Conservation (phyloP, 2,329 filamentous ascomycete species). For the Fusarium sp. region DNA sequence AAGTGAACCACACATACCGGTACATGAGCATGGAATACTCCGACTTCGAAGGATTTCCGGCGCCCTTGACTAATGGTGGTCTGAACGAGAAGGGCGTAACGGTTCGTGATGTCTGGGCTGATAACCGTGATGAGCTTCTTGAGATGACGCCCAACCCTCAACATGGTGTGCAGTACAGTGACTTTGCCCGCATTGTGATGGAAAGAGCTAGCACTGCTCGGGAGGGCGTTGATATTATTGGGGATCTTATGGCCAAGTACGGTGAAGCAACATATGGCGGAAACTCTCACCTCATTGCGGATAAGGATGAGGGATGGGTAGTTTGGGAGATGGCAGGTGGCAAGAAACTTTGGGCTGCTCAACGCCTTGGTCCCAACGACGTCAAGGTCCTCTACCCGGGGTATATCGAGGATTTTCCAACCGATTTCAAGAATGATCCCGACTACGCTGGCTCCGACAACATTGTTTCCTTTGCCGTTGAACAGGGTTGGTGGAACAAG, state of each 20-base stretch:
- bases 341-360: conserved; percentile 43
- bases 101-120: conserved; percentile 45
- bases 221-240: conserved; percentile 41
- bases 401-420: conserved; percentile 44
- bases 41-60: conserved; percentile 45
- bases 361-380: conserved; percentile 40
- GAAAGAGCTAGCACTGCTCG: conserved; percentile 40
- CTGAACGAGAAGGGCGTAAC: conserved; percentile 44
- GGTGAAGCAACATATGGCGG: conserved; percentile 45
- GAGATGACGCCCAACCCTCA: conserved; percentile 45
- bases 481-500: conserved; percentile 45
- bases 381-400: conserved; percentile 44
- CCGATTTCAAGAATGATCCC: conserved; percentile 17
- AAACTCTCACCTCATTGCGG: conserved; percentile 44
- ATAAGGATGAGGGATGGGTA: conserved; percentile 44
- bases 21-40: conserved; percentile 47
- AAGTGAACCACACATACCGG: conserved; percentile 43
- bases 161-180: conserved; percentile 43
- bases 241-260: conserved; percentile 32
- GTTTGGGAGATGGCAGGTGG: conserved; percentile 47
- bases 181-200: conserved; percentile 45
- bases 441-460: conserved; percentile 42
- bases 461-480: conserved; percentile 42
- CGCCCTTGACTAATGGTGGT: conserved; percentile 41
- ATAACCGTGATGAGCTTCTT: conserved; percentile 43